Conservation (phyloP, 371 early-diverging fungal genomes). For the Conidiobolus coronatus region DNA sequence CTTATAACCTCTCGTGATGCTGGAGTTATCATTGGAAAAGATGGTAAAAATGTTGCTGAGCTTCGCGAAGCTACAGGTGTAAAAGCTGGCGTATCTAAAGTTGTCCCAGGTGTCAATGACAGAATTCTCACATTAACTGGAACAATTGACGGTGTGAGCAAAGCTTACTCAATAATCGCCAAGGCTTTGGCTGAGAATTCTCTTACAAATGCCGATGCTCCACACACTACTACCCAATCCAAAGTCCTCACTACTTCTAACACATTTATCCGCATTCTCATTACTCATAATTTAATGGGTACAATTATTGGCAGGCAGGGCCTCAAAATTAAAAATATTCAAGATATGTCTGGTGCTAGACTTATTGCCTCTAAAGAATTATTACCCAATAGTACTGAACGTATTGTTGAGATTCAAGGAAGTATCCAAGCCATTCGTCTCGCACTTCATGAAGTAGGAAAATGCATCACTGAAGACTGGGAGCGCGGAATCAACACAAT, state of each 20-base stretch:
- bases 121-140: conserved; percentile 54
- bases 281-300: conserved; percentile 69
- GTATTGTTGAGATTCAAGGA: conserved; percentile 61
- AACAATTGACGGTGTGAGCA: conserved; percentile 30
- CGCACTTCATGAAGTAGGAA: conserved; percentile 56
- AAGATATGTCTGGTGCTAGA: conserved; percentile 53
- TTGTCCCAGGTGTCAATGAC: conserved; percentile 42
- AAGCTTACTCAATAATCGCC: conserved; percentile 1
- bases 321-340: conserved; percentile 63
- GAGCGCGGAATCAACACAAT: conserved; percentile 42
- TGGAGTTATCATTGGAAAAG: conserved; percentile 61
- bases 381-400: conserved; percentile 65
- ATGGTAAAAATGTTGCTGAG: conserved; percentile 55
- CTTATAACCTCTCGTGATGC: conserved; percentile 63
- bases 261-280: conserved; percentile 40
- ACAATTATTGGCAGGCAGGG: conserved; percentile 77
- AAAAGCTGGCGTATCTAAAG: conserved; percentile 55
- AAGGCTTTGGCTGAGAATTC: neutral
- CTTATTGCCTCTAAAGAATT: conserved; percentile 66
- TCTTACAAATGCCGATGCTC: too few species aligned
- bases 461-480: conserved; percentile 40
- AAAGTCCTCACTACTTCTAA: too few species aligned
- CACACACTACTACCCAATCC: too few species aligned
- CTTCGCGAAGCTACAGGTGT: conserved; percentile 50
- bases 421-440: conserved; percentile 38